Conservation (phyloP, 345 rosid genomes). For the Eutrema japonicum region DNA sequence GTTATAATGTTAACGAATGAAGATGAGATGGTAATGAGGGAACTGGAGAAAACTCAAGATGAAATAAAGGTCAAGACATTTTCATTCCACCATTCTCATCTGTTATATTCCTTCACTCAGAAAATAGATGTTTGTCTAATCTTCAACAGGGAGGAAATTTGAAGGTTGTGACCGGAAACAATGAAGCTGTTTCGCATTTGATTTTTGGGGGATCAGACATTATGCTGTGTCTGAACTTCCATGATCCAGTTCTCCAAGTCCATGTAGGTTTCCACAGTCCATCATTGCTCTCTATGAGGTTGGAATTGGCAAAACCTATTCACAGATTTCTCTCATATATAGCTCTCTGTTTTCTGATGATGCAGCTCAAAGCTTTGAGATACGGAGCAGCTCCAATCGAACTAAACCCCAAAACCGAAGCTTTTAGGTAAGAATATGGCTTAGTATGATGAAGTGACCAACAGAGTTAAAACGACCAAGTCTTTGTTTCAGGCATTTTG, state of each 20-base stretch:
- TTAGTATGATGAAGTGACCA: not conserved
- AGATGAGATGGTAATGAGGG: constrained; percentile 39
- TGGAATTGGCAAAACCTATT: not conserved
- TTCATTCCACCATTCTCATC: not conserved
- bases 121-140: constrained; percentile 12
- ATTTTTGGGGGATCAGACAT: constrained; percentile 69
- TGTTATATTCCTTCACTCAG: constrained; percentile 6
- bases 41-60: constrained; percentile 48
- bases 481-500: constrained; percentile 8
- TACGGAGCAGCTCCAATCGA: constrained; percentile 70
- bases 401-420: constrained; percentile 33
- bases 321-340: not conserved
- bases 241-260: constrained; percentile 65
- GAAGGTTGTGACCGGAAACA: constrained; percentile 48
- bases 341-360: constrained; percentile 16
- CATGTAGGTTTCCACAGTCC: constrained; percentile 52
- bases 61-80: constrained; percentile 48
- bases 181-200: constrained; percentile 59
- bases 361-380: constrained; percentile 74
- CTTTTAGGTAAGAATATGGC: not conserved
- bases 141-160: constrained; percentile 52
- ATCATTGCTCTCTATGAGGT: not conserved
- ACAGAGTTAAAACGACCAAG: not conserved
- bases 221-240: constrained; percentile 57
- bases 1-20: constrained; percentile 55